Evolutionary conservation across 2,329 filamentous ascomycete species (phyloP).

Genomic region (Xylariales sp.): DNA sequence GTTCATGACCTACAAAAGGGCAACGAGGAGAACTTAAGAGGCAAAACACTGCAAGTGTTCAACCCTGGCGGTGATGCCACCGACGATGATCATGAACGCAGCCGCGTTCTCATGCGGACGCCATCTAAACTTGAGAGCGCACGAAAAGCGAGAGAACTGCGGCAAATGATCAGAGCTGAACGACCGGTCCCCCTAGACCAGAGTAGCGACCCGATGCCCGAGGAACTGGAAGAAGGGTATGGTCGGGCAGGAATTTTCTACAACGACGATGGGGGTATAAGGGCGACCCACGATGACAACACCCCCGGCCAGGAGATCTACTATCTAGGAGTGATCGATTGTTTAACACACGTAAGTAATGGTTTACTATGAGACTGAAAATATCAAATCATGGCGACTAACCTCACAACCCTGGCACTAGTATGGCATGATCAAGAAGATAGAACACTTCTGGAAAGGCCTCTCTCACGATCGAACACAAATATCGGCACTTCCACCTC

Average conservation of each 20-base stretch:
- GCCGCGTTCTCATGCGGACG: conserved; percentile 72
- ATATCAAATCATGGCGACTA: not conserved
- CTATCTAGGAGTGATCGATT: conserved; percentile 97
- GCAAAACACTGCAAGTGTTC: conserved; percentile 89
- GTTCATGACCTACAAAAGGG: conserved; percentile 88
- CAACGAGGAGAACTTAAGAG: conserved; percentile 89
- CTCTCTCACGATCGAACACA: conserved; percentile 76
- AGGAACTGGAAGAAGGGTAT: conserved; percentile 74
- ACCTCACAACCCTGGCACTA: conserved; percentile 27
- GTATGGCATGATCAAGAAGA: conserved; percentile 92
- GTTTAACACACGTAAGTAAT: conserved; percentile 82
- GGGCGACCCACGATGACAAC: conserved; percentile 89
- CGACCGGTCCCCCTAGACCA: conserved; percentile 90
- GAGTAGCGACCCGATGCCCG: conserved; percentile 79
- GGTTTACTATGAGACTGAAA: not conserved
- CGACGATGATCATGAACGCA: conserved; percentile 56
- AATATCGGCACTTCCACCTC: conserved; percentile 88
- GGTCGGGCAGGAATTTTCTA: conserved; percentile 73
- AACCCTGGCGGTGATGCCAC: conserved; percentile 72
- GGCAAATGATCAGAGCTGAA: conserved; percentile 89
- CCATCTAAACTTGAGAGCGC: conserved; percentile 91
- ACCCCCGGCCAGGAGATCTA: conserved; percentile 86
- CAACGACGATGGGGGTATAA: conserved; percentile 92
- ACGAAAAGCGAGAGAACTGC: conserved; percentile 83
- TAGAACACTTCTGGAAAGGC: conserved; percentile 97